phyloP scores from a whole-genome alignment of 441 rosid species.

The Populus hybrid region DNA sequence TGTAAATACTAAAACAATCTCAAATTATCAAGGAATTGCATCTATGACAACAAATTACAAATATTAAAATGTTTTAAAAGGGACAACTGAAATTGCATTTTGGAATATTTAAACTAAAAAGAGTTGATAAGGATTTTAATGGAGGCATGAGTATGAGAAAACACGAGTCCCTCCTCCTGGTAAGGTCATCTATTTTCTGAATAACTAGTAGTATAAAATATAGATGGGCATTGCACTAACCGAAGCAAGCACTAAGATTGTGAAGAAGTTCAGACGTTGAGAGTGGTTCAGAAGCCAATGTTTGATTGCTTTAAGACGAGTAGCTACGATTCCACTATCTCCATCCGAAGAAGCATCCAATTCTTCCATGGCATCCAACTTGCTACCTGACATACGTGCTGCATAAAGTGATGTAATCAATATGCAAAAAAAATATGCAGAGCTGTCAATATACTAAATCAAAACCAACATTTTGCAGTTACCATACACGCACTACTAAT shows the following conservation, averaged over 20 bases:
- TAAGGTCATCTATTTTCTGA: neutral
- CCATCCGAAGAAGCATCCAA: conserved; percentile 56
- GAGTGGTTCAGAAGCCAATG: conserved; percentile 70
- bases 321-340: conserved; percentile 51
- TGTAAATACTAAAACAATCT: neutral
- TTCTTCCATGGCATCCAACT: conserved; percentile 65
- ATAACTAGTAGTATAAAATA: neutral
- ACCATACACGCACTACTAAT: neutral
- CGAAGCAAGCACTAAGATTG: conserved; percentile 88
- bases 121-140: neutral
- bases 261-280: conserved; percentile 82
- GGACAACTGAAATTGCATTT: neutral
- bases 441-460: neutral
- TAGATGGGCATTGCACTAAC: conserved; percentile 38
- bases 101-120: neutral
- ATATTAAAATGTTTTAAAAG: no score
- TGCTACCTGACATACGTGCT: conserved; percentile 74
- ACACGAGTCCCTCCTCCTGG: neutral
- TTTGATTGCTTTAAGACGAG: conserved; percentile 48
- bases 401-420: conserved; percentile 27
- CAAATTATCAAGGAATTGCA: neutral
- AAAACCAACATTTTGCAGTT: neutral
- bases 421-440: neutral
- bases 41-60: neutral
- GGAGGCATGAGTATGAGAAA: neutral